phyloP scores from a whole-genome alignment of 176 grass and related monocot genomes.

The Dendrocalamus sinicus region DNA sequence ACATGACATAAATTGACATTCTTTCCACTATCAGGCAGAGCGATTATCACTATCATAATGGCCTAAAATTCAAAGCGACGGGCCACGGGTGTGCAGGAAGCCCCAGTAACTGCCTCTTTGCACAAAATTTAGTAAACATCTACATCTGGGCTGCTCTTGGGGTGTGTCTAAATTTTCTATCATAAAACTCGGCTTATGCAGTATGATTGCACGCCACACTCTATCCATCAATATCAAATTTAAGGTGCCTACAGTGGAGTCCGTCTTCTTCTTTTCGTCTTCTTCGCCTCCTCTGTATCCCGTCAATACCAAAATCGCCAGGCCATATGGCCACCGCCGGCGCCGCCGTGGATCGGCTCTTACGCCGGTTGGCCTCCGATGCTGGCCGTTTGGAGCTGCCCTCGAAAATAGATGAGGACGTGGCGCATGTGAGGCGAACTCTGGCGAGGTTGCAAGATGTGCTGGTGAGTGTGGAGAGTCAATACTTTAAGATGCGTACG shows the following conservation, averaged over 20 bases:
- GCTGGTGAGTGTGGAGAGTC: not conserved
- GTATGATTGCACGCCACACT: too few species aligned
- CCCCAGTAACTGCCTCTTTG: too few species aligned
- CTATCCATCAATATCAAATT: too few species aligned
- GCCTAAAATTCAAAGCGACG: too few species aligned
- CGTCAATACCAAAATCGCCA: not conserved
- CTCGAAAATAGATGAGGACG: not conserved
- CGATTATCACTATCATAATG: too few species aligned
- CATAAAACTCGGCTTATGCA: too few species aligned
- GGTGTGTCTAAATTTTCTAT: too few species aligned
- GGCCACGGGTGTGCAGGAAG: too few species aligned
- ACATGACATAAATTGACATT: too few species aligned
- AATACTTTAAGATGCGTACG: not conserved
- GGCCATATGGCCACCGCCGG: constrained; percentile 34
- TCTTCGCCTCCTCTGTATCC: not conserved
- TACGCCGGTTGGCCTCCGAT: constrained; percentile 26
- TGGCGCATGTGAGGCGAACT: constrained; percentile 20
- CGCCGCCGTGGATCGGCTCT: constrained; percentile 37
- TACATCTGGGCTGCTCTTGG: too few species aligned
- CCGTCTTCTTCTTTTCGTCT: not conserved
- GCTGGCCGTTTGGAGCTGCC: constrained; percentile 32
- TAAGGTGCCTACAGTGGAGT: not conserved
- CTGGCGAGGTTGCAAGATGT: constrained; percentile 33
- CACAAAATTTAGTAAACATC: too few species aligned
- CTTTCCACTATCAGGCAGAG: too few species aligned